Conservation (phyloP, 106 monocot species). For the Dendrobium huoshanense region DNA sequence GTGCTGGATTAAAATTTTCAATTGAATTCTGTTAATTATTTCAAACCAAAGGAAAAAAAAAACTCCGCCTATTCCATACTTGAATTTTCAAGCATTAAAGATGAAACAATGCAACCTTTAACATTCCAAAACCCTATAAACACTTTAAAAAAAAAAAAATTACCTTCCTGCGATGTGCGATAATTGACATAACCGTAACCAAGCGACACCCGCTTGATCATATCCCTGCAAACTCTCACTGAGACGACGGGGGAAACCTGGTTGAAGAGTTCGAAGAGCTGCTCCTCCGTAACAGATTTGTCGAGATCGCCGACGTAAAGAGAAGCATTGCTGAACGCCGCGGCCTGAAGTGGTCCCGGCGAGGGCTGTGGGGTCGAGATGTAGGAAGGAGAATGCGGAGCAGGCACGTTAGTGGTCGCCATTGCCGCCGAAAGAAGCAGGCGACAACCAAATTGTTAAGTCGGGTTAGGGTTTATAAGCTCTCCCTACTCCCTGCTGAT, state of each 20-base stretch:
- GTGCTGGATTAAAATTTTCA: neutral
- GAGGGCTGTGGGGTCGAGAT: constrained; percentile 1
- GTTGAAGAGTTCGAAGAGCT: constrained; percentile 35
- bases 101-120: neutral
- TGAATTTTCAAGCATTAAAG: neutral
- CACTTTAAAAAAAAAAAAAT: neutral
- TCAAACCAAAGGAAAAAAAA: neutral
- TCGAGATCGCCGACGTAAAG: constrained; percentile 64
- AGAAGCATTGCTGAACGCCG: constrained; percentile 14
- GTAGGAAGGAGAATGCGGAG: neutral
- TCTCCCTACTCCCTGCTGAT: neutral
- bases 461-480: constrained; percentile 13
- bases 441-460: neutral
- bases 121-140: neutral
- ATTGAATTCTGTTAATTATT: neutral
- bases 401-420: neutral
- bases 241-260: constrained; percentile 33
- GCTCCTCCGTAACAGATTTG: constrained; percentile 22
- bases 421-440: neutral
- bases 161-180: constrained; percentile 10
- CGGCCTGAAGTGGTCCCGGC: constrained; percentile 7
- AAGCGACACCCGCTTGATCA: constrained; percentile 26
- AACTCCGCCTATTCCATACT: neutral
- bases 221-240: constrained; percentile 47
- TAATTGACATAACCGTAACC: constrained; percentile 59